These are phyloP conservation scores for Calonectria hawksworthii DNA, from an alignment of 2,329 filamentous ascomycete species.

Conservation along the genomic window DNA sequence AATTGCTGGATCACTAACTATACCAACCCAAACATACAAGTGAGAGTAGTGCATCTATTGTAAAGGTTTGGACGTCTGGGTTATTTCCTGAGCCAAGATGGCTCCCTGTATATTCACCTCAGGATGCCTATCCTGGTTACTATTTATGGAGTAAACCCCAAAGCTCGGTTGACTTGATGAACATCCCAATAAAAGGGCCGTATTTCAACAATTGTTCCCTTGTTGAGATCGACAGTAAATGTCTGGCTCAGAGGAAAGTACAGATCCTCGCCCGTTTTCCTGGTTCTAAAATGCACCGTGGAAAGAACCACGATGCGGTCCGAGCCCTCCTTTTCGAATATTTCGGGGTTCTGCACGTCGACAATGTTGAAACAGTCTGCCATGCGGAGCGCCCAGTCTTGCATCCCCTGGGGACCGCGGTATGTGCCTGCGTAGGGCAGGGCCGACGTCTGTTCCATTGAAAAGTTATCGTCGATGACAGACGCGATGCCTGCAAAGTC, in stretches of 20 bases:
- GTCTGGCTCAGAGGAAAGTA: conserved; percentile 48
- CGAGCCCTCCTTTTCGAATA: conserved; percentile 49
- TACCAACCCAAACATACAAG: too few species aligned
- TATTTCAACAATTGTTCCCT: conserved; percentile 48
- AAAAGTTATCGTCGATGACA: conserved; percentile 42
- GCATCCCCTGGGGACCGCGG: conserved; percentile 48
- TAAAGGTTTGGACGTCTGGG: too few species aligned
- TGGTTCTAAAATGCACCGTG: conserved; percentile 45
- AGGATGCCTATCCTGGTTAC: neutral
- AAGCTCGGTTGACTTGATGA: conserved; percentile 37
- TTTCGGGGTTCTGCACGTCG: conserved; percentile 48
- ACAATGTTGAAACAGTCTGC: conserved; percentile 45
- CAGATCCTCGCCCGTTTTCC: conserved; percentile 48
- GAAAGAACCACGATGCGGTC: conserved; percentile 46
- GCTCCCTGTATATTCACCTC: neutral
- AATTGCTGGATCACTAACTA: neutral
- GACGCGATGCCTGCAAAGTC: conserved; percentile 50
- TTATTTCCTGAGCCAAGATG: too few species aligned
- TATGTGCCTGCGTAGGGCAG: conserved; percentile 52
- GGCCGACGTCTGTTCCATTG: conserved; percentile 49
- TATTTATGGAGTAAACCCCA: conserved; percentile 34
- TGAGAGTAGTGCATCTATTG: too few species aligned
- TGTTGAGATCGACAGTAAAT: conserved; percentile 50
- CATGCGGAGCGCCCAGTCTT: conserved; percentile 50
- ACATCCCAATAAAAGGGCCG: conserved; percentile 55